Percentiles rank a stretch among this genome's conserved stretches.
Conservation (phyloP, 2,329 filamentous ascomycete species). For the Chrysosphaeria jannelii region DNA sequence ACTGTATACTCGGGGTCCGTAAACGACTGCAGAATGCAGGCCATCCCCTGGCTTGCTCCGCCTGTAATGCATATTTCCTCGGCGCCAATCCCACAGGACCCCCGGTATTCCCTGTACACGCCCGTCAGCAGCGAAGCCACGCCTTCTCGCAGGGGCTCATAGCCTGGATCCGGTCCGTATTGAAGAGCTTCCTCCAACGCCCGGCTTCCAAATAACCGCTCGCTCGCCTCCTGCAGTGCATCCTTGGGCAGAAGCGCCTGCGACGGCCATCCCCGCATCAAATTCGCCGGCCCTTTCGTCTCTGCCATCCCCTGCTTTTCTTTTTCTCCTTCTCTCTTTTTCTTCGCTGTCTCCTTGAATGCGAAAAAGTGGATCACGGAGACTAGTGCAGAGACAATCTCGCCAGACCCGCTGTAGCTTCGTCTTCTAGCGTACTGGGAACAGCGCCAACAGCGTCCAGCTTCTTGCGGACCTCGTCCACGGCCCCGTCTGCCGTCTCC, state of each 20-base stretch:
- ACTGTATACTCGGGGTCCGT: conserved; percentile 49
- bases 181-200: conserved; percentile 33
- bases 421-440: too few relatives aligned
- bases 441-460: too few relatives aligned
- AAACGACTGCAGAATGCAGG: conserved; percentile 47
- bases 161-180: conserved; percentile 56
- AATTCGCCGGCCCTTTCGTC: too few relatives aligned
- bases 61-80: conserved; percentile 53
- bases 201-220: conserved; percentile 23
- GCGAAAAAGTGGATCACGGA: too few relatives aligned
- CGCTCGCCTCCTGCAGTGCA: conserved; percentile 26
- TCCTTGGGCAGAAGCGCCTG: conserved; percentile 30
- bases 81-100: conserved; percentile 10
- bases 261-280: conserved; percentile 38
- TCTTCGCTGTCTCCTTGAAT: too few relatives aligned
- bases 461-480: too few relatives aligned
- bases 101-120: conserved; percentile 18
- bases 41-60: conserved; percentile 60
- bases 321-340: too few relatives aligned
- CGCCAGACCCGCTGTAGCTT: too few relatives aligned
- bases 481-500: conserved; percentile 17
- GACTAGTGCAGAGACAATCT: too few relatives aligned
- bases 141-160: conserved; percentile 32
- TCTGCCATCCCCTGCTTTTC: too few relatives aligned
- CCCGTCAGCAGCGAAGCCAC: conserved; percentile 38